A percentile compares a stretch with the other conserved stretches of the same genome.
phyloP scores from a whole-genome alignment of 2,329 filamentous ascomycete genomes.

The Colletotrichum musicola region DNA sequence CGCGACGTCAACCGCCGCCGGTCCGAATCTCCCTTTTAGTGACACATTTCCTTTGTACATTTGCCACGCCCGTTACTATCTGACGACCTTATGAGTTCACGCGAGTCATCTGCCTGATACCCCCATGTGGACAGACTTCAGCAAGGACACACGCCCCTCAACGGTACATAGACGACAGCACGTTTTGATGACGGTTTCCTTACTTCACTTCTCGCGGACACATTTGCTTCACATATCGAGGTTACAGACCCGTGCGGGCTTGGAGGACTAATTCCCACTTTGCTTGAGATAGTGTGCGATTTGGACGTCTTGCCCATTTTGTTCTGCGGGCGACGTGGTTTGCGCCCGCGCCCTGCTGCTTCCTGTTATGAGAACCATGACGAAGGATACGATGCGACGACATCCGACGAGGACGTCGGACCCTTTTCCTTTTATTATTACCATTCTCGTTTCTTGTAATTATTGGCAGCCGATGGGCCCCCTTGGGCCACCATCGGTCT shows the following conservation, averaged over 20 bases:
- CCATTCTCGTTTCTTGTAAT: constrained; percentile 15
- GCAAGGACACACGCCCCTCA: constrained; percentile 32
- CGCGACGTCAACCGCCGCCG: constrained; percentile 56
- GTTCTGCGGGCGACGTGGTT: constrained; percentile 13
- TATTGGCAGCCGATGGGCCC: constrained; percentile 21
- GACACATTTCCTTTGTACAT: constrained; percentile 42
- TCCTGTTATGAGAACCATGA: constrained; percentile 34
- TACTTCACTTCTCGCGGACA: constrained; percentile 30
- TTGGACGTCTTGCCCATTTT: constrained; percentile 13
- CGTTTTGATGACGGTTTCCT: constrained; percentile 34
- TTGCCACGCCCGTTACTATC: constrained; percentile 37
- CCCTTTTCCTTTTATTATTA: not conserved
- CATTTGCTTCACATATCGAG: constrained; percentile 39
- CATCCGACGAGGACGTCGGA: constrained; percentile 30
- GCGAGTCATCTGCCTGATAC: constrained; percentile 34
- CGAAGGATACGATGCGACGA: constrained; percentile 38
- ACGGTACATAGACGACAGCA: constrained; percentile 40
- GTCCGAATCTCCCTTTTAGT: constrained; percentile 64
- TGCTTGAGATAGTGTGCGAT: constrained; percentile 30
- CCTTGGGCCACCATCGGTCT: constrained; percentile 7
- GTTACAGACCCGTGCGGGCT: constrained; percentile 20
- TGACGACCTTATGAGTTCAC: constrained; percentile 37
- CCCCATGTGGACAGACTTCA: constrained; percentile 30
- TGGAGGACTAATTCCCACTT: constrained; percentile 33
- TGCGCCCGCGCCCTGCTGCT: constrained; percentile 5